Evolutionary conservation across 2,329 filamentous ascomycete species (phyloP), one percentile per base, ranked within the genome.

Genomic region (Epichloe sp.): DNA sequence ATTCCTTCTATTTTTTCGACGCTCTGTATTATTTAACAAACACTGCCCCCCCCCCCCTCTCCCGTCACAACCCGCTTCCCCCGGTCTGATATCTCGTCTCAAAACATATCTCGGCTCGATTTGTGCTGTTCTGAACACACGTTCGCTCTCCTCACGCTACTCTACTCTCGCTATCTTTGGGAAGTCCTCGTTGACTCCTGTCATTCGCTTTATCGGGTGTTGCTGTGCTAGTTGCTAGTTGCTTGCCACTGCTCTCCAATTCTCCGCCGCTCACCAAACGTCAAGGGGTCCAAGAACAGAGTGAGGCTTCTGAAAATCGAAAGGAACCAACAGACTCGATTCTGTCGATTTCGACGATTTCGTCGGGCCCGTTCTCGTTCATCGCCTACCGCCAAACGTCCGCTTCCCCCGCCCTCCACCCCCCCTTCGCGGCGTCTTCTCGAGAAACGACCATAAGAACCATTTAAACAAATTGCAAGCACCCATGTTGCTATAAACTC

Each of bases 151-250:
- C 63, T 64, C 65, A 62, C 60, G 64, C 65, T 66, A 61, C 60
- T 60, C 59, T 54, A 59, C 65, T 65, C 59, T 59, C 58, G 58
- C 63, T 64, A 63, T 66, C 42, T 35, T 77, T 77, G 80, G 80
- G 80, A 83, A 83, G 79, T 80, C 80, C 80, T 83, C 80, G 80
- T 76, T 71, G 80, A 75, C 80, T 83, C 80, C 80, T 82, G 79
- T 83, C 80, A 81, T 79, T 84, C 80, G 80, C 80, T 84, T 82
- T 71, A 68, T 66, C n/a, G 47, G 19, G 41, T 64, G 67, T 10
- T 31, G 26, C 10, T 31, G 26, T 68, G 26, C 26, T 31, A 31
- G 66, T 60, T 31, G 26, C 26, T 31, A 11, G 66, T 60, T 31
- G 26, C 26, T 44, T 62, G 66, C 70, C 71, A 67, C 65, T 66